phyloP scores from a whole-genome alignment of 805 yeast species.

The Wickerhamomyces ciferrii region DNA sequence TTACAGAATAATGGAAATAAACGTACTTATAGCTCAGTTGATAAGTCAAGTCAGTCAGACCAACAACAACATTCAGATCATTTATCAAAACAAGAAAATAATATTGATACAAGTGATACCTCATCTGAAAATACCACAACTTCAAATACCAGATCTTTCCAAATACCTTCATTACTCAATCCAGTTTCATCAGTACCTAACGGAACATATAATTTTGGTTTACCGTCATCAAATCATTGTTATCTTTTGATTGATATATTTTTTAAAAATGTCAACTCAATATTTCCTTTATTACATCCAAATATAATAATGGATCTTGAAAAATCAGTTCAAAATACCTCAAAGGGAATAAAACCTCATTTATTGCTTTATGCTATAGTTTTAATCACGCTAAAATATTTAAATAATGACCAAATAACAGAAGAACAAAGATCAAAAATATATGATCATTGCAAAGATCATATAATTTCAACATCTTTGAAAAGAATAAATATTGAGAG shows the following conservation, averaged over 20 bases:
- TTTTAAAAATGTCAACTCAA: slow-evolving; percentile 13
- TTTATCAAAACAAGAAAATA: neutral
- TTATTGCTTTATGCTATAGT: slow-evolving; percentile 13
- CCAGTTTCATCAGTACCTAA: slow-evolving; percentile 2
- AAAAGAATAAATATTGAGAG: slow-evolving; percentile 16
- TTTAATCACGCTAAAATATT: slow-evolving; percentile 15
- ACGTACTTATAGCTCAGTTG: no score
- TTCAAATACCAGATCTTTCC: slow-evolving; percentile 3
- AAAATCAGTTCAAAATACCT: slow-evolving; percentile 3
- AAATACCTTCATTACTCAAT: slow-evolving; percentile 14
- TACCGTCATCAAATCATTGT: slow-evolving; percentile 12
- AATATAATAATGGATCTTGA: slow-evolving; percentile 7
- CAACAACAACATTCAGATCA: neutral
- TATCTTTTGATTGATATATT: slow-evolving; percentile 13
- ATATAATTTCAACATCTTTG: slow-evolving; percentile 13
- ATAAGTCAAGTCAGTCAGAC: neutral
- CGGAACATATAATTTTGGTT: slow-evolving; percentile 1
- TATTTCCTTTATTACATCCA: slow-evolving; percentile 19
- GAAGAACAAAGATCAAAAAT: slow-evolving; percentile 3
- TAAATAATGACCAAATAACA: slow-evolving; percentile 14
- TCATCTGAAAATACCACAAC: neutral
- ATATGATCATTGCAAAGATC: slow-evolving; percentile 15
- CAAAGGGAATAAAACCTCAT: slow-evolving; percentile 11
- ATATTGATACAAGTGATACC: neutral
- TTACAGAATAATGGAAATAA: neutral